Evolutionary conservation across 1,284 basidiomycete species (phyloP).

Genomic region (Meripilus lineatus): DNA sequence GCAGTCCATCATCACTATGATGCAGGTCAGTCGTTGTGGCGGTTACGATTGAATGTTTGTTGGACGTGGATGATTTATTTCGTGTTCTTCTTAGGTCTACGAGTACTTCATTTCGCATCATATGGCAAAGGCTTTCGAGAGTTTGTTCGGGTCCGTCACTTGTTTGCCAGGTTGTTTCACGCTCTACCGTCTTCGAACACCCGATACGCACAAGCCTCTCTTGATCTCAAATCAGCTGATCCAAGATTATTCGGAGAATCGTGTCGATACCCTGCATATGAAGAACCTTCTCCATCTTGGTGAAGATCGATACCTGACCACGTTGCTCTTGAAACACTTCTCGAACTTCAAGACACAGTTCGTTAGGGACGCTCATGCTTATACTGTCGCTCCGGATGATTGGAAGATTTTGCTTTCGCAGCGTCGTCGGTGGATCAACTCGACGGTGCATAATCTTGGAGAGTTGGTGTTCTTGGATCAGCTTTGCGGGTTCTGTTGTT

Average conservation of each 20-base stretch:
- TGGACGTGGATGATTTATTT: constrained; percentile 5
- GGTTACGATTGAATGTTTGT: constrained; percentile 5
- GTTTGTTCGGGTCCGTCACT: constrained; percentile 94
- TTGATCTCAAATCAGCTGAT: constrained; percentile 88
- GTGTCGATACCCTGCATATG: constrained; percentile 96
- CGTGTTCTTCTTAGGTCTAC: constrained; percentile 62
- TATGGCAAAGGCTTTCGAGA: constrained; percentile 97
- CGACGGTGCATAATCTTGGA: constrained; percentile 94
- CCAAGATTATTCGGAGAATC: constrained; percentile 92
- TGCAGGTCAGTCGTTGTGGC: constrained; percentile 60
- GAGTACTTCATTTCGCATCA: constrained; percentile 98
- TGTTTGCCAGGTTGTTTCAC: constrained; percentile 99
- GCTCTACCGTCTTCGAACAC: constrained; percentile 86
- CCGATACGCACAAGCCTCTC: constrained; percentile 89
- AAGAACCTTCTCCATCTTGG: constrained; percentile 96
- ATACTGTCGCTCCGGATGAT: constrained; percentile 87
- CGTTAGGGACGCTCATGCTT: constrained; percentile 89
- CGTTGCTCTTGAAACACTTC: constrained; percentile 93
- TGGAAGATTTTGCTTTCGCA: constrained; percentile 97
- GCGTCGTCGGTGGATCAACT: constrained; percentile 99
- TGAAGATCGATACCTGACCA: constrained; percentile 98
- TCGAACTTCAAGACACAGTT: constrained; percentile 92
- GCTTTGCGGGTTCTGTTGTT: constrained; percentile 95
- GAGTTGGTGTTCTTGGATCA: constrained; percentile 92
- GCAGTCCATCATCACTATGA: constrained; percentile 96